A percentile compares a stretch with the other conserved stretches of the same genome.
These are phyloP conservation scores for Sicyos baderoa DNA, from an alignment of 306 rosid species.

Conservation along the genomic window DNA sequence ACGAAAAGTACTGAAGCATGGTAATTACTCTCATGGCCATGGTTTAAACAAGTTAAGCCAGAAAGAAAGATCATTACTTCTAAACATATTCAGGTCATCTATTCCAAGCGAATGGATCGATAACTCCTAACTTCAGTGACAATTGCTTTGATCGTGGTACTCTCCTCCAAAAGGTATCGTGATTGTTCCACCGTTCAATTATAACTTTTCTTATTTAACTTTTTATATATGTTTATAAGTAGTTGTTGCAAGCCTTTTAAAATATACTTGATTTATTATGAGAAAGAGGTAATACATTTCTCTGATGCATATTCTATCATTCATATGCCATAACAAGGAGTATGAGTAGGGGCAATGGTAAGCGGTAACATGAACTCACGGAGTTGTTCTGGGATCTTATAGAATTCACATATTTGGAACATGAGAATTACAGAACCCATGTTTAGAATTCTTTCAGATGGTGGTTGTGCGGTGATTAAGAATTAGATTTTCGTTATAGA, in stretches of 20 bases:
- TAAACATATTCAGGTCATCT: slow-evolving; percentile 54
- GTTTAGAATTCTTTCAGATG: not conserved
- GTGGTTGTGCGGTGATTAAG: not conserved
- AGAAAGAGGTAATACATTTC: not conserved
- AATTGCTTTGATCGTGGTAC: not conserved
- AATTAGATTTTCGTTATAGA: not conserved
- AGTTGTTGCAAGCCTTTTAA: not conserved
- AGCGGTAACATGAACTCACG: not conserved
- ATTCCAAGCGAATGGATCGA: slow-evolving; percentile 46
- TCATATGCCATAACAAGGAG: not conserved
- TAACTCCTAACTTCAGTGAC: slow-evolving; percentile 23
- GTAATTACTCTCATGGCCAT: slow-evolving; percentile 36
- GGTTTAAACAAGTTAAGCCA: slow-evolving; percentile 41
- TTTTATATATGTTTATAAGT: not conserved
- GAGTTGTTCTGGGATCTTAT: not conserved
- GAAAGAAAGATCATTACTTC: slow-evolving; percentile 55
- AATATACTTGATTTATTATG: not conserved
- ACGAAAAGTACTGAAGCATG: slow-evolving; percentile 46
- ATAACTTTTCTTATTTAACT: not conserved
- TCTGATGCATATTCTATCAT: not conserved
- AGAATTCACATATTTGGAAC: not conserved
- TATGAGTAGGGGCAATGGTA: not conserved
- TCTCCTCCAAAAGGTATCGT: not conserved
- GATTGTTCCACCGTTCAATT: not conserved
- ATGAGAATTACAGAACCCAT: not conserved